Conservation (phyloP, 805 yeast species). For the Candida succiphila region DNA sequence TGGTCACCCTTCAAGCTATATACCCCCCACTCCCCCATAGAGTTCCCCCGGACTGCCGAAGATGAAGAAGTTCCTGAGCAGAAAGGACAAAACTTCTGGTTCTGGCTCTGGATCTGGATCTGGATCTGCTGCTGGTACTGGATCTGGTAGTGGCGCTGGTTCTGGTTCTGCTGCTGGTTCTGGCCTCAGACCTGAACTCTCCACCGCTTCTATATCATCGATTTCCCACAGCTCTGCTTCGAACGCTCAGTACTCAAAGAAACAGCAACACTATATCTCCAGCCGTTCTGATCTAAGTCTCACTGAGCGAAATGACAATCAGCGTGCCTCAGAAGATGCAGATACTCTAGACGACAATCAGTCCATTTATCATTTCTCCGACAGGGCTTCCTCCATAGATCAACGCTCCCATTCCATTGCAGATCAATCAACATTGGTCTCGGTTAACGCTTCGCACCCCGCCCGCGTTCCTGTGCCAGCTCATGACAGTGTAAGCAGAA, state of each 20-base stretch:
- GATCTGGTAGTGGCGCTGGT: conserved; percentile 1
- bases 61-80: conserved; percentile 25
- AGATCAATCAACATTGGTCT: conserved; percentile 1
- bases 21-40: too few relatives aligned
- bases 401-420: background rate
- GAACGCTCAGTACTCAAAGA: background rate
- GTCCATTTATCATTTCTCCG: too few relatives aligned
- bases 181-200: conserved; percentile 1
- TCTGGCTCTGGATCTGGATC: background rate
- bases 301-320: conserved; percentile 1
- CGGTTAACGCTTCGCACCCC: background rate
- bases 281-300: background rate
- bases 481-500: background rate
- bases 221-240: conserved; percentile 1
- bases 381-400: too few relatives aligned
- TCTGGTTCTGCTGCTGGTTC: background rate
- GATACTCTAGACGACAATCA: too few relatives aligned
- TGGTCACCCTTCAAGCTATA: too few relatives aligned
- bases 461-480: background rate
- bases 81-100: conserved; percentile 13
- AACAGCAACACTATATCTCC: background rate
- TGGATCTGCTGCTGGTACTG: conserved; percentile 1
- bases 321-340: conserved; percentile 1
- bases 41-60: too few relatives aligned
- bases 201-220: conserved; percentile 2